Conservation (phyloP, 768 basidiomycete species). For the Galerina marginata region DNA sequence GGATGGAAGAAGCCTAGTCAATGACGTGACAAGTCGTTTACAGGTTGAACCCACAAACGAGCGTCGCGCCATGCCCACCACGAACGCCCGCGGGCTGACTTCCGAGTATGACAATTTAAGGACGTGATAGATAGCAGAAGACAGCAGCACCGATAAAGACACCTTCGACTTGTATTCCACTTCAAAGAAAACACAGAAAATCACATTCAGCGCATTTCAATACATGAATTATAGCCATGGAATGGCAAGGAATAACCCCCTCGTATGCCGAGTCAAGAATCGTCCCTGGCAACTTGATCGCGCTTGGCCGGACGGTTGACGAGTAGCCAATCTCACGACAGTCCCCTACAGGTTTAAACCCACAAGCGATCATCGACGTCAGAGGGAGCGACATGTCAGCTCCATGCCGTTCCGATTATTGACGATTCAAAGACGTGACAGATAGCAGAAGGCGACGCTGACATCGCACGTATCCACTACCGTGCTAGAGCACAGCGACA, state of each 20-base stretch:
- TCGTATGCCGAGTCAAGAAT: conserved; percentile 1
- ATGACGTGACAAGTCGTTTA: too few species aligned
- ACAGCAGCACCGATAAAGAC: not conserved
- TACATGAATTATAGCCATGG: not conserved
- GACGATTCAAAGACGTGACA: too few species aligned
- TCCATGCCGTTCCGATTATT: too few species aligned
- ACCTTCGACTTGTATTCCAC: not conserved
- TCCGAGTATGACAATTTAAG: not conserved
- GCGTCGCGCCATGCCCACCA: too few species aligned
- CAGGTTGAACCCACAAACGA: too few species aligned
- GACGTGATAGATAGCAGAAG: not conserved
- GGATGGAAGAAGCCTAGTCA: too few species aligned
- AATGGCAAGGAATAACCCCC: not conserved
- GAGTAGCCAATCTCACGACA: too few species aligned
- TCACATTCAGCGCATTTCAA: not conserved
- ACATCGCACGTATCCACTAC: not conserved
- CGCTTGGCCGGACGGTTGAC: too few species aligned
- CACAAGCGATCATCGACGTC: too few species aligned
- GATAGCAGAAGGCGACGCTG: too few species aligned
- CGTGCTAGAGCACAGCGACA: not conserved
- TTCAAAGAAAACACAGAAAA: not conserved
- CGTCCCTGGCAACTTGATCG: not conserved
- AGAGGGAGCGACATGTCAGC: too few species aligned
- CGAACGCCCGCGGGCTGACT: not conserved
- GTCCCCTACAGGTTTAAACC: too few species aligned